Base-by-base conservation (phyloP, 345 rosid species). In the Eucalyptus tenuipes region DNA sequence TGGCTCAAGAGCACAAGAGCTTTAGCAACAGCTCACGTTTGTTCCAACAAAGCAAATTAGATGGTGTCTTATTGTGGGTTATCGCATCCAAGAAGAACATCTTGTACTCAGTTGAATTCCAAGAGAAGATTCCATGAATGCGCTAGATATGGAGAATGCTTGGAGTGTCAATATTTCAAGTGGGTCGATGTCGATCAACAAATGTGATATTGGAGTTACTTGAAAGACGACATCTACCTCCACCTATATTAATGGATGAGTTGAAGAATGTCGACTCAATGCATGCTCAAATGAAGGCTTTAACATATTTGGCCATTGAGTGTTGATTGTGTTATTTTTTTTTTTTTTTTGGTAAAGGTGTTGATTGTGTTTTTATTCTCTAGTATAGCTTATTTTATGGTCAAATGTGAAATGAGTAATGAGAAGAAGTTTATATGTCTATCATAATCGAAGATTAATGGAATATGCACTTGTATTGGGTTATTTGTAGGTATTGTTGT, bases 281-380 rank as follows among this genome's bases (percentile, higher is more conserved):
- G 0, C 2, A 52, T 18, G 10, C 4, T 52, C 0, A 52, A 52
- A 52, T 52, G 1, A 52, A 52, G 0, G 0, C 0, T 52, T 0
- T 52, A 52, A 52, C 25, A 52, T 18, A 10, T 52, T 0, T 49
- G 2, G 0, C 57, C 24, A 52, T 0, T 0, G 0, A 52, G 24
- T 52, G 25, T 52, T 52, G 57, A 52, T 52, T 52, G 25, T 52
- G 57, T 52, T 20, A 52, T 52, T n/a, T n/a, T n/a, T n/a, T n/a
- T n/a, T n/a, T n/a, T n/a, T n/a, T n/a, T n/a, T n/a, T n/a, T n/a
- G n/a, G n/a, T n/a, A n/a, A n/a, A n/a, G n/a, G 24, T 52, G 25
- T 52, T 52, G 57, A 52, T 52, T 52, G 25, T 52, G 57, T 52
- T 20, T 18, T 52, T 52, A 5, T 52, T 52, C 1, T 52, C 2